These are phyloP conservation scores for Phytophthora kernoviae DNA, from an alignment of 352 stramenopile genomes.

Conservation along the genomic window DNA sequence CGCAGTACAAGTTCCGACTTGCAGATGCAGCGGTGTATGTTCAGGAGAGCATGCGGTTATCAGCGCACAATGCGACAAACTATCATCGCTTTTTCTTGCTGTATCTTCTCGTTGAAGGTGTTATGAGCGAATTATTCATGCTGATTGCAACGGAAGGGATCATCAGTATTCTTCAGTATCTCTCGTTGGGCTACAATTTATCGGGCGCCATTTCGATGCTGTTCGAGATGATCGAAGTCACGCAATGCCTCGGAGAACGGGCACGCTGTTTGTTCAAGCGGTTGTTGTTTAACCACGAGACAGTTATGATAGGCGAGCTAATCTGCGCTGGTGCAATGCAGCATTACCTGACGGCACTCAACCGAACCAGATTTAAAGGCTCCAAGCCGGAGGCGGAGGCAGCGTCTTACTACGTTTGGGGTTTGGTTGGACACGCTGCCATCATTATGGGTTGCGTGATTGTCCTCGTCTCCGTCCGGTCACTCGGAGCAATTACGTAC, in stretches of 20 bases:
- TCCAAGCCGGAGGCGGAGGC: neutral
- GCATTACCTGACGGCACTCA: slow-evolving; percentile 23
- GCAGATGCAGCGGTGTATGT: slow-evolving; percentile 22
- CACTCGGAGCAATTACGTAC: slow-evolving; percentile 8
- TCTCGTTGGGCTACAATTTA: slow-evolving; percentile 34
- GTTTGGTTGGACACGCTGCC: slow-evolving; percentile 19
- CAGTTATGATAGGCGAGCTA: slow-evolving; percentile 22
- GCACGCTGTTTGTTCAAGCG: slow-evolving; percentile 13
- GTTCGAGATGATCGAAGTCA: slow-evolving; percentile 31
- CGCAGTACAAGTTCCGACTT: slow-evolving; percentile 1
- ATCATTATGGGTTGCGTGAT: slow-evolving; percentile 10
- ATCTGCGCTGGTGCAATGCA: slow-evolving; percentile 22
- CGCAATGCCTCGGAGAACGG: slow-evolving; percentile 5
- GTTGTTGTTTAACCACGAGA: slow-evolving; percentile 31
- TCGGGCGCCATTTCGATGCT: slow-evolving; percentile 24
- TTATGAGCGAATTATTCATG: slow-evolving; percentile 36
- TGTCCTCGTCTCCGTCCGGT: slow-evolving; percentile 4
- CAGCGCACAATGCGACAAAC: slow-evolving; percentile 23
- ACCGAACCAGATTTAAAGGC: slow-evolving; percentile 9
- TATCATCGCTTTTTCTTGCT: slow-evolving; percentile 20
- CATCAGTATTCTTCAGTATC: slow-evolving; percentile 18
- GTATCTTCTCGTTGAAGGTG: slow-evolving; percentile 24
- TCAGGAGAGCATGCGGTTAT: slow-evolving; percentile 25
- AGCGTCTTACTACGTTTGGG: slow-evolving; percentile 28
- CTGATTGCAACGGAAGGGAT: slow-evolving; percentile 23